phyloP scores from a whole-genome alignment of 257 asterid genomes.

The Solanum tarijense region DNA sequence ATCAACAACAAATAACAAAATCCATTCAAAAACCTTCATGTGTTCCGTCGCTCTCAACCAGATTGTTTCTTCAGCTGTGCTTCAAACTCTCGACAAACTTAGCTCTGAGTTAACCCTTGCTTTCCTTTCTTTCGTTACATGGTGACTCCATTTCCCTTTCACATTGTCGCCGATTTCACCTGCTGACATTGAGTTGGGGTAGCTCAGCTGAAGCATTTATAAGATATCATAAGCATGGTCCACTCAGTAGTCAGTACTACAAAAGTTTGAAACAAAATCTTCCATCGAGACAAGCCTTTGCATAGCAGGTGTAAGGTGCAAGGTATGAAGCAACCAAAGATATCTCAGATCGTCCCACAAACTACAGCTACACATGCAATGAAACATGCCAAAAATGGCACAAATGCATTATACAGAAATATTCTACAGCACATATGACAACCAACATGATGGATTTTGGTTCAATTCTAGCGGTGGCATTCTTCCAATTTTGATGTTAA shows the following conservation, averaged over 20 bases:
- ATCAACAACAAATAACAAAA: background rate
- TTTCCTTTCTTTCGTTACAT: background rate
- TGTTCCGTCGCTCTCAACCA: background rate
- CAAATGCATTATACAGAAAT: background rate
- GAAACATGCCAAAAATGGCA: background rate
- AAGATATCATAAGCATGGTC: background rate
- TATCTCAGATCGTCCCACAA: background rate
- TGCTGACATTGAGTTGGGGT: background rate
- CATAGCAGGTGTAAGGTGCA: background rate
- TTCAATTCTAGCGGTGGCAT: background rate
- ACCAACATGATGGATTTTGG: background rate
- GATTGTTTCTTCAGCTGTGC: background rate
- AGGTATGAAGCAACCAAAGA: background rate
- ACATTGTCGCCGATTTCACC: background rate
- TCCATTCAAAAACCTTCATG: background rate
- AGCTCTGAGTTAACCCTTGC: background rate
- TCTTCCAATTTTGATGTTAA: background rate
- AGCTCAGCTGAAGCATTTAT: background rate
- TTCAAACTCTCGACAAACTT: background rate
- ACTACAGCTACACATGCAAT: background rate
- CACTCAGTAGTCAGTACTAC: background rate
- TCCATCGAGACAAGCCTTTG: background rate
- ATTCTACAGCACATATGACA: background rate
- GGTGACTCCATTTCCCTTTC: background rate
- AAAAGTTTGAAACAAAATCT: background rate